Base-by-base conservation (phyloP, 2,329 filamentous ascomycete genomes). In the Arthrobotrys pseudoclavata region DNA sequence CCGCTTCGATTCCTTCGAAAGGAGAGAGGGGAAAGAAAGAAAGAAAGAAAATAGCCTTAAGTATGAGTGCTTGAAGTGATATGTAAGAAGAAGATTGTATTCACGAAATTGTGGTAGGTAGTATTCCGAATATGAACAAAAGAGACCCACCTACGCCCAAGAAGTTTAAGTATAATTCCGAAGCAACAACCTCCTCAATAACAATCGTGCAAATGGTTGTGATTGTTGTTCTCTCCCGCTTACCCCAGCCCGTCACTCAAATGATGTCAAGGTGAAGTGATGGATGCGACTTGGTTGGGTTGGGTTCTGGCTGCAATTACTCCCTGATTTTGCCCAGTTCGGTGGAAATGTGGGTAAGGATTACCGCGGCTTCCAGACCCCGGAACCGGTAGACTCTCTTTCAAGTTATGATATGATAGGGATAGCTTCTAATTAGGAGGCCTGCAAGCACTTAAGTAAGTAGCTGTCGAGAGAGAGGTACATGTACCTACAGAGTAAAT, bases 261-360 rank as follows among this genome's bases (percentile, higher is more conserved):
- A 76, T 76, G 72, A 76, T 76, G 72, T 76, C 72, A 76, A 76
- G 26, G 55, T 76, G 71, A 76, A 76, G 72, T 66, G 72, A 76
- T 76, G 64, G 63, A 47, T 50, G n/a, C n/a, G n/a, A n/a, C n/a
- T n/a, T n/a, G n/a, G n/a, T n/a, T n/a, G n/a, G n/a, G n/a, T n/a
- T n/a, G 26, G 37, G n/a, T 37, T 7, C 34, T 45, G n/a, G 15
- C 34, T 45, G 64, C 64, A 52, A 62, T 31, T 68, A 42, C 40
- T 67, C 62, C 60, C 61, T 64, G 53, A 50, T 20, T 64, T 63
- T 72, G 69, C 60, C 69, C 60, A 62, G 53, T 72, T 13, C 31
- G 50, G 31, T 63, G 69, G 24, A 42, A 48, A 40, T 53, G 50
- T 53, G 50, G 18, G 69, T 68, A 74, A 22, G 62, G 69, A 68